Evolutionary conservation across 78 protist genomes (phyloP), one percentile per base, ranked within the genome.

Genomic region (Parvularia atlantis): DNA sequence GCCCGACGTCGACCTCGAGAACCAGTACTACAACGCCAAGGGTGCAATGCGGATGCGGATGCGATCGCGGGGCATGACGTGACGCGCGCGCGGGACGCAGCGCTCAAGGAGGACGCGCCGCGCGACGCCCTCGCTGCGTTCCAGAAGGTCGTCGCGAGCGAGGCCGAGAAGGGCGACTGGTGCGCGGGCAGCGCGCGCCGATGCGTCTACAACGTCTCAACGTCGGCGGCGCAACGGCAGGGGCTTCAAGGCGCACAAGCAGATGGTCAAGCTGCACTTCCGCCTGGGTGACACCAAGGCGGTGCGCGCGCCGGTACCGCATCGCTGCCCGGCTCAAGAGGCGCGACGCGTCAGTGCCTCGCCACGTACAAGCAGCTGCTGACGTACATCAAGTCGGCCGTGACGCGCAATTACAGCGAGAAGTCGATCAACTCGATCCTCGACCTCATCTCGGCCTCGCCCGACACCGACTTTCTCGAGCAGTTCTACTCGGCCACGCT

Each of bases 161-260:
- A 70, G 61, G 9, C 11, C 0, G 77, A 70, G 17, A 56, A 63
- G 68, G 78, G 79, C n/a, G 78, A 71, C 26, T 71, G n/a, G n/a
- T n/a, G n/a, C n/a, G n/a, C n/a, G n/a, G n/a, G n/a, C n/a, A n/a
- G n/a, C n/a, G n/a, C n/a, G n/a, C n/a, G n/a, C n/a, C n/a, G n/a
- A n/a, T n/a, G n/a, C n/a, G n/a, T n/a, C n/a, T n/a, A n/a, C n/a
- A n/a, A n/a, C n/a, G n/a, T n/a, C n/a, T n/a, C n/a, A n/a, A n/a
- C n/a, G n/a, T n/a, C n/a, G n/a, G n/a, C n/a, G n/a, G n/a, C n/a
- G n/a, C n/a, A n/a, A n/a, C n/a, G n/a, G n/a, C n/a, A n/a, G 78
- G 78, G 84, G 90, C 50, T 85, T 85, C 81, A 80, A 76, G 53
- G 82, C 90, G 40, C 69, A 44, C 54, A 85, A 85, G 75, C 84